Base-by-base conservation (phyloP, 2,329 filamentous ascomycete genomes). In the Colletotrichum navitas region DNA sequence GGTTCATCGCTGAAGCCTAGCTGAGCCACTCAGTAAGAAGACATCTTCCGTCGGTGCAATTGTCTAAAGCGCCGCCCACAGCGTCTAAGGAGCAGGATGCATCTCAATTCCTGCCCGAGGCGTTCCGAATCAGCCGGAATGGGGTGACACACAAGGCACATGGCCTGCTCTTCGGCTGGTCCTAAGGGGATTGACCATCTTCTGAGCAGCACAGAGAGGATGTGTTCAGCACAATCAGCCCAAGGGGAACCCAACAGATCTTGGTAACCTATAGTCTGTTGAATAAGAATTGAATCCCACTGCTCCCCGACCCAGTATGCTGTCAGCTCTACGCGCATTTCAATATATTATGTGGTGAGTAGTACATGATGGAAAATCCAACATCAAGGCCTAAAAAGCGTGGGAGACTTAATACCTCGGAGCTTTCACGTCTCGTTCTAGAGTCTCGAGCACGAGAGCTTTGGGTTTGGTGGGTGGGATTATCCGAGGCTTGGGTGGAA, bases 41-140 rank as follows among this genome's bases (percentile, higher is more conserved):
- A 36, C 41, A 24, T 47, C 24, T 63, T n/a, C 32, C 12, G 21
- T 64, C 51, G 62, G 32, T 63, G 47, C 56, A 43, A 59, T 49
- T 26, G 36, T 49, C 26, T 12, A 54, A 52, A 52, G 49, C 61
- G 34, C 34, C 12, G 24, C 34, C 18, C 21, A 24, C 24, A 34
- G 4, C 24, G 61, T 43, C 36, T 29, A 51, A 52, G 47, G 24
- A 43, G 32, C 49, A 32, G 26, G 18, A 26, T 54, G 18, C 49
- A 24, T 32, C 24, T n/a, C 6, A 18, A 41, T n/a, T 41, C 16
- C 47, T 36, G 24, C 34, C 36, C 21, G 6, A 29, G 36, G 34
- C n/a, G 34, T 34, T 24, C 60, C 34, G n/a, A 63, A 32, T 24
- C 34, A 43, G 21, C 60, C 34, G n/a, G n/a, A 41, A 43, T 34